Base-by-base conservation (phyloP, 306 rosid species). In the Gynostemma pentaphyllum region DNA sequence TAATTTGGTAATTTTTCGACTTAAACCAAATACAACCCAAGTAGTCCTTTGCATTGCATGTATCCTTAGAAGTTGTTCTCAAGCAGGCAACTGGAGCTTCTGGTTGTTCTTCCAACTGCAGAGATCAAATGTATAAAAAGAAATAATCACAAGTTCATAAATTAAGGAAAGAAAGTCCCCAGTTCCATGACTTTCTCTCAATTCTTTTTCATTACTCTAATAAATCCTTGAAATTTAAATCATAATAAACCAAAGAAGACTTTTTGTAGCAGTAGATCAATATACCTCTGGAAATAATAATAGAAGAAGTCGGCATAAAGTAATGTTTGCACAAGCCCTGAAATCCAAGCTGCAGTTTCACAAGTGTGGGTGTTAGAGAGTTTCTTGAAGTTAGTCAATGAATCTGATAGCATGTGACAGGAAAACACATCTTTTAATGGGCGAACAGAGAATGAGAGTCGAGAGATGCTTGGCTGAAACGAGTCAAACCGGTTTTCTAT, bases 261-360 rank as follows among this genome's bases (percentile, higher is more conserved):
- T 32, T 5, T 60, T 60, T 37, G 11, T 4, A 41, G 50, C 14
- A 61, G 26, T 2, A 24, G 32, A 61, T 61, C 37, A 11, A 2
- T 3, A 50, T 80, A 84, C 97, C 97, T 89, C 78, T 86, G 86
- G 78, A 84, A 87, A 76, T 86, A 89, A 78, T 89, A 89, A 57
- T 89, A 89, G 87, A 89, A 89, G 82, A 89, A 89, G 60, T 89
- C 97, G 21, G 85, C 95, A 45, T 90, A 90, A 8, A 90, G 86
- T 73, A 84, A 61, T 24, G 97, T 90, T 75, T 90, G 97, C 70
- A 90, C 72, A 50, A 79, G 73, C 72, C 97, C 94, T 26, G 95
- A 68, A 32, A 87, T 66, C 97, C 97, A 90, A 70, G 92, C 97
- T 87, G 95, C 79, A 78, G 57, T 14, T 61, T 40, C 66, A 26